Conservation (phyloP, 2,329 filamentous ascomycete genomes). For the Zymoseptoria tritici region DNA sequence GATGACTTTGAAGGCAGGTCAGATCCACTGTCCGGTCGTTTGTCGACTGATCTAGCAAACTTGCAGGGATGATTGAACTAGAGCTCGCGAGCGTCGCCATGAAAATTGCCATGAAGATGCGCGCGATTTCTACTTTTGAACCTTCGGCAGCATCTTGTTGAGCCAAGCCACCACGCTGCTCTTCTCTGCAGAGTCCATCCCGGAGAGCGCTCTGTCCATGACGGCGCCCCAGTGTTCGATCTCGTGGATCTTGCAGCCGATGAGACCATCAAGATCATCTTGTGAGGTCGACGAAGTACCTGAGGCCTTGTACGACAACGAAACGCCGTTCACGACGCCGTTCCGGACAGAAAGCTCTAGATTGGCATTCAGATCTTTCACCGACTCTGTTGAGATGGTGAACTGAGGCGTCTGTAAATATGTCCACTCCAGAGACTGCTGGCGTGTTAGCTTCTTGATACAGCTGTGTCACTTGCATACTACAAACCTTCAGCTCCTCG, state of each 20-base stretch:
- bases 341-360: slow-evolving; percentile 37
- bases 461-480: slow-evolving; percentile 1
- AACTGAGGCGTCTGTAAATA: slow-evolving; percentile 84
- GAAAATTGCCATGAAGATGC: not conserved
- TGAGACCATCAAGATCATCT: not conserved
- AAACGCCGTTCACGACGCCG: slow-evolving; percentile 49
- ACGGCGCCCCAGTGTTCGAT: slow-evolving; percentile 25
- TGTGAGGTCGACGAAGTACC: not conserved
- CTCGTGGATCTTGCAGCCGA: slow-evolving; percentile 43
- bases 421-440: slow-evolving; percentile 62
- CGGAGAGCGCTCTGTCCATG: not conserved
- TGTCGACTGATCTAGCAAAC: not conserved
- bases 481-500: slow-evolving; percentile 52
- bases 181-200: not conserved
- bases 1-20: not conserved
- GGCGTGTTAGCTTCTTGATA: slow-evolving; percentile 27
- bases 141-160: slow-evolving; percentile 19
- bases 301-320: slow-evolving; percentile 16
- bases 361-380: slow-evolving; percentile 2
- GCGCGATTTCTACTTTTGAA: not conserved
- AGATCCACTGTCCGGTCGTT: not conserved
- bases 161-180: slow-evolving; percentile 14
- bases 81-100: not conserved
- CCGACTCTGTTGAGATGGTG: slow-evolving; percentile 30
- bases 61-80: not conserved